phyloP scores from a whole-genome alignment of 116 monocot species.

The Phalaenopsis hybrid region DNA sequence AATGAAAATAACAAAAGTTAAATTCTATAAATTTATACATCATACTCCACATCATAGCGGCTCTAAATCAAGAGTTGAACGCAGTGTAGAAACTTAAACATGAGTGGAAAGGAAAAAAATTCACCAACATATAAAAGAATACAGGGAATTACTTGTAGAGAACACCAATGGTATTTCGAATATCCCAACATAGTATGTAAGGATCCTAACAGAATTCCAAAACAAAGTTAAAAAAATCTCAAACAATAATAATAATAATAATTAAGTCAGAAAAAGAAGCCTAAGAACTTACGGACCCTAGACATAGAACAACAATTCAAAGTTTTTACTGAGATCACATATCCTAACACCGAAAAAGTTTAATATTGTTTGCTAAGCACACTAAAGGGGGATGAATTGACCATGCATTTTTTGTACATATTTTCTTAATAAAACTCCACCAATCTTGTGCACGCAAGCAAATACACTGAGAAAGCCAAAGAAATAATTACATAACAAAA shows the following conservation, averaged over 20 bases:
- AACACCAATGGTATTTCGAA: constrained; percentile 73
- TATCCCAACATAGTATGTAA: constrained; percentile 94
- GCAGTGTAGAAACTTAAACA: not conserved
- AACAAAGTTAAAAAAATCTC: not conserved
- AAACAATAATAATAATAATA: not conserved
- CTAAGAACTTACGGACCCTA: not conserved
- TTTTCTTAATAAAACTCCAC: too few relatives aligned
- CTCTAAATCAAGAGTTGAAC: not conserved
- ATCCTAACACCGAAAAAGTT: not conserved
- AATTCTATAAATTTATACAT: not conserved
- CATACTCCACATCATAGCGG: not conserved
- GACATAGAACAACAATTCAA: not conserved
- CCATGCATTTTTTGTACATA: too few relatives aligned
- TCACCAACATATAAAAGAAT: not conserved
- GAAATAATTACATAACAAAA: too few relatives aligned
- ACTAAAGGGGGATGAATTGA: too few relatives aligned
- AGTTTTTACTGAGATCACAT: not conserved
- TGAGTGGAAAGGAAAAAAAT: not conserved
- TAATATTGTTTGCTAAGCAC: not conserved
- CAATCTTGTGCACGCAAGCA: too few relatives aligned
- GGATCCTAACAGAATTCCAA: constrained; percentile 52
- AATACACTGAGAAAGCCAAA: too few relatives aligned
- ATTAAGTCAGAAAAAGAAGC: not conserved
- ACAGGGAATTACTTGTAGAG: constrained; percentile 74
- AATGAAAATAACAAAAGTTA: not conserved